Base-by-base conservation (phyloP, 2,329 filamentous ascomycete species). In the Fusarium annulatum region DNA sequence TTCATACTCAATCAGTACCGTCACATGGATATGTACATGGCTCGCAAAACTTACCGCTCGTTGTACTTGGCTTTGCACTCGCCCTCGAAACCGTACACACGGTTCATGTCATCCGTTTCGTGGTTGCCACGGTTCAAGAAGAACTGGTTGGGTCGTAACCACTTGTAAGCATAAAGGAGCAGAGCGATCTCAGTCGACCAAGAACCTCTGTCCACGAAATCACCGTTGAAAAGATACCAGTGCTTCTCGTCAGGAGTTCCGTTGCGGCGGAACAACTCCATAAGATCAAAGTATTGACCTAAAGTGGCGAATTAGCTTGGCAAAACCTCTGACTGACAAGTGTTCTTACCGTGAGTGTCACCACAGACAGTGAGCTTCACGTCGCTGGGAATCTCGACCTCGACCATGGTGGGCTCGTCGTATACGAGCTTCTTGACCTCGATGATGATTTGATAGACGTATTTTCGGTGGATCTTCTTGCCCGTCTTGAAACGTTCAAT, bases 61-160 rank as follows among this genome's bases (percentile, higher is more conserved):
- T 94, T 98, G 84, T 99, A 99, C 85, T 99, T 99, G 77, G 94
- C 94, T 83, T 96, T 96, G 87, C 96, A 98, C 82, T 99, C 96
- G 80, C 96, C 96, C 83, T 99, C 96, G 79, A 99, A 99, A 23
- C 96, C 96, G 81, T 99, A 99, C 61, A 96, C 95, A 75, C 94
- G 91, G 87, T 99, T 99, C 96, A 99, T 99, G 83, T 98, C 96
- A 81, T 98, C 96, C 55, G 96, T 98, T 85, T 99, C 96, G 84
- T 99, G 96, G 84, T 99, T 99, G 77, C 96, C 96, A 71, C 96
- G 91, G 87, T 99, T 99, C 73, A 99, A 86, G 89, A 97, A 98
- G 88, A 99, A 96, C 61, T 88, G 90, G 48, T 91, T 89, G 12
- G 96, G 96, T 61, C 93, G 91, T 78, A 98, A 84, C 96, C 94